Evolutionary conservation across 352 stramenopile species (phyloP), one percentile per base, ranked within the genome.

Genomic region (Phytophthora litchii): DNA sequence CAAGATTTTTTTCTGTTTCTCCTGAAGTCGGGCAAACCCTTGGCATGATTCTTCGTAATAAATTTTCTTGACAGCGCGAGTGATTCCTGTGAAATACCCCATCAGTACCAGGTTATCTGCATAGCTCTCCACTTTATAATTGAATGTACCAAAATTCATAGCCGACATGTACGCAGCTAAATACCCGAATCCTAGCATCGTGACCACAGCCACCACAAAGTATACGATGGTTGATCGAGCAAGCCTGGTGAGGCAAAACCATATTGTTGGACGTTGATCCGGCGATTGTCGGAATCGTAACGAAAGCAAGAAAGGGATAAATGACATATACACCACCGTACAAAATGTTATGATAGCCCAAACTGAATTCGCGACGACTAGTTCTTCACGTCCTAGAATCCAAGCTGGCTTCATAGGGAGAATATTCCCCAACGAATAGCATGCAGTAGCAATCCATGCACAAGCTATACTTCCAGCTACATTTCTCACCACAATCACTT

Each of bases 41-140:
- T 60, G 38, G 16, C 17, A 34, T 0, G 62, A 69, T 45, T 76
- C 46, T 14, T 41, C 35, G 31, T 56, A 62, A 49, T 61, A 73
- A 13, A 72, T 71, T 25, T 29, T 40, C 7, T 64, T 58, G 0
- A 49, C 32, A 4, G 27, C 41, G 9, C 61, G 27, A 3, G 45
- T 21, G n/a, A 65, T 53, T 0, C 44, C 60, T 9, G 70, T 65
- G 46, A 66, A 76, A 36, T 53, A 65, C 9, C 50, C 49, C 3
- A 48, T 4, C 29, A 52, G n/a, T 1, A 29, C 10, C 3, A 54
- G 45, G 9, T 58, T 66, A 11, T 56, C 17, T 4, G 59, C n/a
- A 27, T 54, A 54, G 10, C 31, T 45, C 9, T 75, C 57, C 5
- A 61, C 2, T 19, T 63, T 68, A 34, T 57, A 53, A 10, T 20